Evolutionary conservation across 2,329 filamentous ascomycete species (phyloP), one percentile per base, ranked within the genome.

Genomic region (Exophiala spinifera): DNA sequence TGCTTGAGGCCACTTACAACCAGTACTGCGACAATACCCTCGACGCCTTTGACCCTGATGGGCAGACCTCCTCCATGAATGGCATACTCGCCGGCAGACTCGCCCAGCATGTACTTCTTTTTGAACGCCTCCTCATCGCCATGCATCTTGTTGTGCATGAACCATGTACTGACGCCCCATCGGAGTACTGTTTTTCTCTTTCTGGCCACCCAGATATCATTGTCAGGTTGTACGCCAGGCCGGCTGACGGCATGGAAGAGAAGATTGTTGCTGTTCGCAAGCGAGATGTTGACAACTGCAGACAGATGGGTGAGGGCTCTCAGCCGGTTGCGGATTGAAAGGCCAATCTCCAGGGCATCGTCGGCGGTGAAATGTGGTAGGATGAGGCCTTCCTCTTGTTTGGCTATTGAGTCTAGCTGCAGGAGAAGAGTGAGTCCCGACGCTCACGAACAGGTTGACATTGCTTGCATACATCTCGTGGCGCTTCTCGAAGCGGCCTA

Each of bases 41-140:
- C 88, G 1, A 91, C 86, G 0, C 86, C 86, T 49, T 74, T 74
- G 5, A 92, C 88, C 6, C 83, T 77, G 28, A 92, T 79, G 0
- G 89, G 89, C 59, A 89, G 83, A 0, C 79, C 89, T 19, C 89
- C 89, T 0, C 89, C 89, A 69, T 91, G 87, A 58, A 91, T 87
- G 1, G 88, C 88, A 74, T 88, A 92, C 28, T 81, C 75, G 14
- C 76, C 75, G 46, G 78, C 79, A 37, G 74, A 71, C 51, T 70
- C 70, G 4, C 80, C 78, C 65, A 91, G 73, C 31, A 79, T 83
- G 65, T 81, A 88, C 67, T 87, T 86, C 28, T 77, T 76, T 37
- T 78, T 77, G 69, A 92, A 91, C 2, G 72, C 74, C 20, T 67
- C 74, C 72, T 90, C 85, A 59, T 90, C 79, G 10, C 82, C 81